Base-by-base conservation (phyloP, 495 filamentous ascomycete genomes). In the Ascodesmis nigricans region DNA sequence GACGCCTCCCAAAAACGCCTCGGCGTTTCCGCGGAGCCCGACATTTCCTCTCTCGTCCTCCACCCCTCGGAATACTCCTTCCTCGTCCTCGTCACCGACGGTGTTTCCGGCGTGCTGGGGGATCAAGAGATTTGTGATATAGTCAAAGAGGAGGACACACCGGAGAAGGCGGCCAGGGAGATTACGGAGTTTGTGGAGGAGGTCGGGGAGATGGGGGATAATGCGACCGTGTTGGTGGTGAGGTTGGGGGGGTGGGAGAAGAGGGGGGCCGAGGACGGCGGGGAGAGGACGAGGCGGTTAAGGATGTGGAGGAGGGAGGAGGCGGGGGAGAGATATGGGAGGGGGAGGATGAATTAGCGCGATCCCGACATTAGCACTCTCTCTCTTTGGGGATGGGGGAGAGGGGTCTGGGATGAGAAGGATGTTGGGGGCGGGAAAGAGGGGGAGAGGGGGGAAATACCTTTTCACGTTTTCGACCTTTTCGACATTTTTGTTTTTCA, bases 101-200 rank as follows among this genome's bases (percentile, higher is more conserved):
- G 87, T 7, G 69, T 97, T 13, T 80, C 70, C 29, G 82, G 78
- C 1, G 73, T 70, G 3, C 55, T 92, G 5, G 65, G 58, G 24
- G 87, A 97, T 50, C 81, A 95, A 57, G 87, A 97, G 58, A 73
- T 95, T 38, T 80, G 91, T 16, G 87, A 97, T 49, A 71, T 95
- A 18, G 65, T 95, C 38, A 97, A 95, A 50, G 87, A 97, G 54
- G 75, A 78, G 4, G 66, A 60, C 46, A 97, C 90, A 0, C 87
- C 87, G 0, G 83, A 91, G 42, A 66, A 91, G 55, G 87, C 69
- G 2, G 68, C 78, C 2, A 64, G 61, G 30, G 69, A 75, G 37
- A 70, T 97, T 7, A 78, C 90, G 19, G 66, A 65, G 21, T 91
- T 81, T 48, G 82, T 84, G 1, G 83, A 73, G 3, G 90, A 95